Conservation (phyloP, 805 yeast genomes). For the Candida boleticola region DNA sequence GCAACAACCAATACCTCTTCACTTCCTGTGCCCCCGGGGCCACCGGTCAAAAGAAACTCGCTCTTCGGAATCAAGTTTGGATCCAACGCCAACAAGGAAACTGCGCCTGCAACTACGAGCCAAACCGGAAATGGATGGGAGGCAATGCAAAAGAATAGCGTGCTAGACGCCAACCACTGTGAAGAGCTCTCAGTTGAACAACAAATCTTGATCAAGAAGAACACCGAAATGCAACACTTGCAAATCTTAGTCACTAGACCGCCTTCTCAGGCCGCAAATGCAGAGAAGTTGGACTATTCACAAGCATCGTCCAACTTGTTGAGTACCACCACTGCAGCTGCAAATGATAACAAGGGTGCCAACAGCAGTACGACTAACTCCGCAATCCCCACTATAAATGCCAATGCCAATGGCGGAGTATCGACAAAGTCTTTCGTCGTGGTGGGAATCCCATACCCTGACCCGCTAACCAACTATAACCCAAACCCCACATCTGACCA, state of each 20-base stretch:
- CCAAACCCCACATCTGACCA: conserved; percentile 57
- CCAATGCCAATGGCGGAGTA: conserved; percentile 17
- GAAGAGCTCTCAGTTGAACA: conserved; percentile 34
- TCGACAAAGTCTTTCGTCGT: conserved; percentile 31
- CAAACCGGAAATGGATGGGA: conserved; percentile 3
- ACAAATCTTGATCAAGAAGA: conserved; percentile 25
- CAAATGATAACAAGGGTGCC: conserved; percentile 11
- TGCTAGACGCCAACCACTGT: conserved; percentile 30
- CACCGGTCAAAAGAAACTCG: conserved; percentile 29
- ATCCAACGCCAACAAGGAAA: conserved; percentile 3
- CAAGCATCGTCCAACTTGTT: conserved; percentile 35
- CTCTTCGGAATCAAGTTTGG: conserved; percentile 38
- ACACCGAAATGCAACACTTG: conserved; percentile 28
- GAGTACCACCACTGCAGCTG: conserved; percentile 1
- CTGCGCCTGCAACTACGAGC: background rate
- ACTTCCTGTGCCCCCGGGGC: background rate
- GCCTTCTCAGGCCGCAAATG: conserved; percentile 8
- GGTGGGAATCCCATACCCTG: conserved; percentile 43
- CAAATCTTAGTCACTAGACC: conserved; percentile 39
- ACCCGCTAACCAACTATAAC: conserved; percentile 29
- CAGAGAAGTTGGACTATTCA: conserved; percentile 25
- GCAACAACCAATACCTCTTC: background rate
- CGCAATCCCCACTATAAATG: background rate
- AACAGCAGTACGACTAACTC: conserved; percentile 11
- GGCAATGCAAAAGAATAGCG: conserved; percentile 9